Evolutionary conservation across 2,329 filamentous ascomycete genomes (phyloP).

Genomic region (Botrytis paeoniae): DNA sequence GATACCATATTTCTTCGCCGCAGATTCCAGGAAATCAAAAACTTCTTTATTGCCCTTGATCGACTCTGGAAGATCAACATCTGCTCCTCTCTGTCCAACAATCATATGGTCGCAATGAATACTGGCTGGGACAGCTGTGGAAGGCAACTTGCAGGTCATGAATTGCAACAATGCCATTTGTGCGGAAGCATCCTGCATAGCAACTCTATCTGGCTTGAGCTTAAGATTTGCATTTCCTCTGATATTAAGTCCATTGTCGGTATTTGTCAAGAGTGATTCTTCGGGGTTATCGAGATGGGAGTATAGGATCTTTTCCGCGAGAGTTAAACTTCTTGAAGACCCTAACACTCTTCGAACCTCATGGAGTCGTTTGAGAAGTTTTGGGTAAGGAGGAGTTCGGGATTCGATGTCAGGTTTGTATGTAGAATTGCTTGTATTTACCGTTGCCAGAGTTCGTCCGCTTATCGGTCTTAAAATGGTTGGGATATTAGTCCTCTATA

Average conservation of each 20-base stretch:
- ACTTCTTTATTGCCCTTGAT: slow-evolving; percentile 95
- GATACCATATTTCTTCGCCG: slow-evolving; percentile 85
- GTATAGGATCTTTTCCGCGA: slow-evolving; percentile 98
- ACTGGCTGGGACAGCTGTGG: slow-evolving; percentile 89
- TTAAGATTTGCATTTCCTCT: slow-evolving; percentile 89
- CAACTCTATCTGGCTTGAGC: slow-evolving; percentile 94
- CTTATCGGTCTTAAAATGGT: slow-evolving; percentile 25
- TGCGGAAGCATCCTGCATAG: slow-evolving; percentile 98
- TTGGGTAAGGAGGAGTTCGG: slow-evolving; percentile 70
- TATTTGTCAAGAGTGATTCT: slow-evolving; percentile 79
- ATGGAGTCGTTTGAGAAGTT: slow-evolving; percentile 72
- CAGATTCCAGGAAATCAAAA: slow-evolving; percentile 94
- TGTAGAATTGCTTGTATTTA: slow-evolving; percentile 25
- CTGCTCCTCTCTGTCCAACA: slow-evolving; percentile 86
- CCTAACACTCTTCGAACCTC: slow-evolving; percentile 74
- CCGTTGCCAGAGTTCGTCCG: slow-evolving; percentile 34
- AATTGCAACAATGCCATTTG: slow-evolving; percentile 99
- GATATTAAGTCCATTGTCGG: slow-evolving; percentile 78
- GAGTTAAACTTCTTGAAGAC: slow-evolving; percentile 61
- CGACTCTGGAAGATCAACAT: slow-evolving; percentile 77
- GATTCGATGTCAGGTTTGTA: slow-evolving; percentile 35
- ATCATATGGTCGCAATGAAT: slow-evolving; percentile 99
- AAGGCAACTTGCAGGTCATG: slow-evolving; percentile 90
- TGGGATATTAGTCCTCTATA: slow-evolving; percentile 24
- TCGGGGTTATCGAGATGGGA: slow-evolving; percentile 88